Conservation (phyloP, 176 grass and related monocot species). For the Cenchrus americanus region DNA sequence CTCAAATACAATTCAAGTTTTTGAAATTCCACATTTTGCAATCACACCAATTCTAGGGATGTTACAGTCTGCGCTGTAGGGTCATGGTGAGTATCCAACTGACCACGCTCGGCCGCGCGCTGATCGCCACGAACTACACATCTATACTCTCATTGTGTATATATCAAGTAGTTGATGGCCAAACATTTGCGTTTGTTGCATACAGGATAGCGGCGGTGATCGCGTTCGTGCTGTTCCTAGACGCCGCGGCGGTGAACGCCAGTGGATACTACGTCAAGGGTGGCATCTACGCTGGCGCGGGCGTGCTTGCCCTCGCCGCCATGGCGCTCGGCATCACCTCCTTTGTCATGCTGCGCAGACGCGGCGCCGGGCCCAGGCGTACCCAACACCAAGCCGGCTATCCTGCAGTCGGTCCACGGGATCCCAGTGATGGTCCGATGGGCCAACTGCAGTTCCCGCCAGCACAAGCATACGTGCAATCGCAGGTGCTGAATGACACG, state of each 20-base stretch:
- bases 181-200: too few relatives aligned
- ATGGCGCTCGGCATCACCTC: constrained; percentile 37
- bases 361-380: not conserved
- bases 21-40: too few relatives aligned
- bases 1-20: too few relatives aligned
- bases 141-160: not conserved
- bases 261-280: constrained; percentile 31
- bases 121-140: not conserved
- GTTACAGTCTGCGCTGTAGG: constrained; percentile 27
- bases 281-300: constrained; percentile 32
- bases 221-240: constrained; percentile 11
- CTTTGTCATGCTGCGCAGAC: constrained; percentile 4
- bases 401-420: not conserved
- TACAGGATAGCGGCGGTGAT: constrained; percentile 38
- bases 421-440: not conserved
- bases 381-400: not conserved
- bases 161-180: not conserved
- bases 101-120: too few relatives aligned
- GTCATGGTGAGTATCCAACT: constrained; percentile 34
- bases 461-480: not conserved
- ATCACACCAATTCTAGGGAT: too few relatives aligned
- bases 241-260: constrained; percentile 13
- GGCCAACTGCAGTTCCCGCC: constrained; percentile 11
- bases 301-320: constrained; percentile 37
- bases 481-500: not conserved